These are phyloP conservation scores for Scleromitrula shiraiana DNA, from an alignment of 2,329 filamentous ascomycete species.

Conservation along the genomic window DNA sequence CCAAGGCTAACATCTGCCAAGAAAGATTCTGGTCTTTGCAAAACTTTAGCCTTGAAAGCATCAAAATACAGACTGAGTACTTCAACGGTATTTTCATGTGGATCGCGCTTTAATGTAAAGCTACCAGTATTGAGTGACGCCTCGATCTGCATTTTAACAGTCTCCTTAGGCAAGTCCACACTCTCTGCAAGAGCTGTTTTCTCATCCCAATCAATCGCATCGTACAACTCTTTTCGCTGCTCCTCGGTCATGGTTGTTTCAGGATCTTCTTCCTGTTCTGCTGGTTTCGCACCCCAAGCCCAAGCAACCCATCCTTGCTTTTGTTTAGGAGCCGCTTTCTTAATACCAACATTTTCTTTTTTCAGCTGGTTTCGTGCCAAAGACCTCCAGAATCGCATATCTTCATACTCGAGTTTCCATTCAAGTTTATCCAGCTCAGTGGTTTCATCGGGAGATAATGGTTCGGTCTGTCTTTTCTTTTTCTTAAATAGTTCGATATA, in stretches of 20 bases:
- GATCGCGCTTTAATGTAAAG: conserved; percentile 84
- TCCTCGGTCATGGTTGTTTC: conserved; percentile 88
- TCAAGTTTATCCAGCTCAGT: conserved; percentile 72
- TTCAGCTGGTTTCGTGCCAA: conserved; percentile 87
- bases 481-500: conserved; percentile 98
- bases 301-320: conserved; percentile 87
- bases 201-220: conserved; percentile 97
- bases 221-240: conserved; percentile 91
- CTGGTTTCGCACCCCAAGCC: conserved; percentile 76
- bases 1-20: conserved; percentile 84
- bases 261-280: conserved; percentile 54
- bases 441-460: conserved; percentile 58
- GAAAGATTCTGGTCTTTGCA: conserved; percentile 86
- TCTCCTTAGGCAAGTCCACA: conserved; percentile 83
- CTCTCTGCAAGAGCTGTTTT: conserved; percentile 82
- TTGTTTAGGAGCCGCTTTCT: conserved; percentile 54
- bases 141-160: conserved; percentile 86
- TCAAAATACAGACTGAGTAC: conserved; percentile 91
- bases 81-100: conserved; percentile 68
- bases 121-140: conserved; percentile 91
- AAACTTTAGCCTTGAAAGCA: conserved; percentile 80
- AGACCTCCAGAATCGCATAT: conserved; percentile 94
- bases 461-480: conserved; percentile 61
- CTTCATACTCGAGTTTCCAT: conserved; percentile 84
- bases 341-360: conserved; percentile 88